phyloP scores from a whole-genome alignment of 306 rosid genomes.

The Crataegus laevigata region DNA sequence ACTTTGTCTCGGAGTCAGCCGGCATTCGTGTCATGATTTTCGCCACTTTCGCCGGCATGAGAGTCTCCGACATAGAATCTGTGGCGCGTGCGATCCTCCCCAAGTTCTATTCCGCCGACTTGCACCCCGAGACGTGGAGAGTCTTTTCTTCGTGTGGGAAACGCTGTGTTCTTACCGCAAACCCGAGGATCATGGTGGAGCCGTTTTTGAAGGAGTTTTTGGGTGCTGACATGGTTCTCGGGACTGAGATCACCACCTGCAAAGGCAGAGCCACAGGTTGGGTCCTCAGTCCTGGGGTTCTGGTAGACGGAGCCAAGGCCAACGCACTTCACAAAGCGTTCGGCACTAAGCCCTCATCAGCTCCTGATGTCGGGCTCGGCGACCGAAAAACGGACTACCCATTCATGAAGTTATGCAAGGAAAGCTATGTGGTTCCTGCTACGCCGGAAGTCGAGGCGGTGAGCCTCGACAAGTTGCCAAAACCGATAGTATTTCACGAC shows the following conservation, averaged over 20 bases:
- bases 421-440: slow-evolving; percentile 46
- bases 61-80: slow-evolving; percentile 38
- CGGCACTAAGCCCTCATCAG: neutral
- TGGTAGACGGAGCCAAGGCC: slow-evolving; percentile 54
- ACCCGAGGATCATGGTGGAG: slow-evolving; percentile 68
- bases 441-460: slow-evolving; percentile 38
- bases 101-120: slow-evolving; percentile 46
- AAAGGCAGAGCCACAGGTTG: slow-evolving; percentile 67
- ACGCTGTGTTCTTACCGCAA: slow-evolving; percentile 59
- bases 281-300: slow-evolving; percentile 36
- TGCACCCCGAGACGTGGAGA: slow-evolving; percentile 56
- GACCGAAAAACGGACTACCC: slow-evolving; percentile 61
- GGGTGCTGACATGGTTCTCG: slow-evolving; percentile 57
- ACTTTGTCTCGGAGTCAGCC: slow-evolving; percentile 55
- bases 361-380: slow-evolving; percentile 64
- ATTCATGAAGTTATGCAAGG: slow-evolving; percentile 76
- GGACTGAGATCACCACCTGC: slow-evolving; percentile 40
- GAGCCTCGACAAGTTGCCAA: slow-evolving; percentile 51
- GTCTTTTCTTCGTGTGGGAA: slow-evolving; percentile 65
- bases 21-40: slow-evolving; percentile 64
- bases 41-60: slow-evolving; percentile 48
- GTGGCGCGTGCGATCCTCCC: slow-evolving; percentile 74
- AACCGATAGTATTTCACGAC: slow-evolving; percentile 79
- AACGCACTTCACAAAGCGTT: slow-evolving; percentile 38
- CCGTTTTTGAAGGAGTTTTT: slow-evolving; percentile 52